These are phyloP conservation scores for Sarocladium kiliense DNA, from an alignment of 2,329 filamentous ascomycete species.

Conservation along the genomic window DNA sequence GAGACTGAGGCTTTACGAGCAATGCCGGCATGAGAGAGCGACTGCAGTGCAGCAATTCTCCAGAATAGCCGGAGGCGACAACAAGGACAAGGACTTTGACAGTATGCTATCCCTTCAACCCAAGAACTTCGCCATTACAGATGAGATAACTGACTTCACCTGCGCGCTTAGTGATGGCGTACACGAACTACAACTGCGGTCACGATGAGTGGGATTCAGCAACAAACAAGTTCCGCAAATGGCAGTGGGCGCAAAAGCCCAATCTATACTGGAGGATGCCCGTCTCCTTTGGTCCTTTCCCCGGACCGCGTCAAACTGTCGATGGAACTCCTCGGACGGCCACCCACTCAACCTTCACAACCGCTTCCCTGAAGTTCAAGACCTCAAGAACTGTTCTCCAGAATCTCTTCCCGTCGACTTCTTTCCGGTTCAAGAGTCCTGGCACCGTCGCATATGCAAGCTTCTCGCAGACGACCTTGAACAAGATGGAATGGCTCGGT, in stretches of 20 bases:
- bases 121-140: neutral
- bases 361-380: slow-evolving; percentile 43
- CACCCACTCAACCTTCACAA: slow-evolving; percentile 30
- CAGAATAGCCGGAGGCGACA: neutral
- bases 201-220: slow-evolving; percentile 3
- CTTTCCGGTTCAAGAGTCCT: slow-evolving; percentile 35
- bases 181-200: slow-evolving; percentile 3
- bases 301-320: slow-evolving; percentile 15
- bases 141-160: neutral
- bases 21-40: neutral
- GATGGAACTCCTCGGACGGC: neutral
- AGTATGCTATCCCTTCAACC: neutral
- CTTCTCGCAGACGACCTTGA: slow-evolving; percentile 35
- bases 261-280: slow-evolving; percentile 14
- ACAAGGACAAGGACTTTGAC: neutral
- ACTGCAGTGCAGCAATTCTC: neutral
- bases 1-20: neutral
- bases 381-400: slow-evolving; percentile 43
- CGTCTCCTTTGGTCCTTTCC: slow-evolving; percentile 18
- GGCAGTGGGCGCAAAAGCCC: slow-evolving; percentile 13
- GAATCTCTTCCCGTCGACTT: slow-evolving; percentile 37
- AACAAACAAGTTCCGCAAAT: slow-evolving; percentile 6
- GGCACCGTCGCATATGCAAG: slow-evolving; percentile 39
- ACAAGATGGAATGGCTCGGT: slow-evolving; percentile 55
- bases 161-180: neutral